Evolutionary conservation across 441 rosid genomes (phyloP), one percentile per base, ranked within the genome.

Genomic region (Euphorbia schlechtendalii): DNA sequence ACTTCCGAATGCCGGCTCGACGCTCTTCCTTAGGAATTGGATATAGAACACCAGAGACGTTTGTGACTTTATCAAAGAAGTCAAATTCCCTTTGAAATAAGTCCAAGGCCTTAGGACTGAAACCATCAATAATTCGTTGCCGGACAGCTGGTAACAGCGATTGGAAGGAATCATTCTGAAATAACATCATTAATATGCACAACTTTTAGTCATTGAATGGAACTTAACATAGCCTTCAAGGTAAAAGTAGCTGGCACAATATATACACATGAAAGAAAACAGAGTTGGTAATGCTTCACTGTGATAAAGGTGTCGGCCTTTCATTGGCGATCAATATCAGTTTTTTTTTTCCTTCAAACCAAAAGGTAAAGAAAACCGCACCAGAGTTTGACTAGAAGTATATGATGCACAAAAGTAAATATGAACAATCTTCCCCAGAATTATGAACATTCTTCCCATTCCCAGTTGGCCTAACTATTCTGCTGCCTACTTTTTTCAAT

Each of bases 11-110:
- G 65, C 96, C 96, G 52, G 96, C 99, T 74, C 96, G 83, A 53
- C 98, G 96, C 72, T 91, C 98, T 79, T 91, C 98, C 80, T 91
- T 94, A 22, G 99, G 90, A 61, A 91, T 81, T 45, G 84, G 87
- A 78, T 67, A 73, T 59, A 91, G 83, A 59, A 69, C 81, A 69
- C 98, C 99, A 41, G 99, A 94, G 72, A 94, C 81, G 41, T 93
- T 86, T 68, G 99, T 94, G 64, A 91, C 99, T 82, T 89, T 79
- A 77, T 94, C 94, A 72, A 94, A 89, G 84, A 94, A 94, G 66
- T 86, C 87, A 64, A 91, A 94, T 80, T 94, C 99, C 79, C 98
- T 87, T 43, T 69, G 74, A 79, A 94, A 94, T 59, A 86, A 14
- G 75, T 86, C 94, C 54, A 68, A 86, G 72, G 99, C 99, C 78